These are phyloP conservation scores for Plasmodium malariae DNA, from an alignment of 169 alveolate genomes.

Conservation along the genomic window DNA sequence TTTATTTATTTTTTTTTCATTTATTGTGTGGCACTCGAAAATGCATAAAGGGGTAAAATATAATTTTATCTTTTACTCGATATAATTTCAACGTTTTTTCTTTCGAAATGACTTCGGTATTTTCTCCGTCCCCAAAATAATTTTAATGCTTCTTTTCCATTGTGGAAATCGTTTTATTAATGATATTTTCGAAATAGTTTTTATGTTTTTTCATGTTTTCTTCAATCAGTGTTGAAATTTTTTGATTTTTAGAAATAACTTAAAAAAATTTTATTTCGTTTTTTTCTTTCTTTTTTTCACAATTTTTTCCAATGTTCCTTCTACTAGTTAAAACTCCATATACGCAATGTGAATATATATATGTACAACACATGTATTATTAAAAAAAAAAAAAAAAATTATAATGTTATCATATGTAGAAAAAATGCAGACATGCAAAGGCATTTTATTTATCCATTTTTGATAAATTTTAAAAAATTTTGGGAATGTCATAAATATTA, in stretches of 20 bases:
- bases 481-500: not conserved
- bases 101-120: not conserved
- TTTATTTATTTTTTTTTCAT: too few relatives aligned
- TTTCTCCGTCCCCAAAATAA: not conserved
- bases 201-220: too few relatives aligned
- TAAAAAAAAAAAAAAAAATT: slow-evolving; percentile 29
- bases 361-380: not conserved
- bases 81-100: too few relatives aligned
- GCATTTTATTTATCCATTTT: slow-evolving; percentile 9
- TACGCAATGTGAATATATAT: not conserved
- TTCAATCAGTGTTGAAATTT: too few relatives aligned
- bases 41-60: too few relatives aligned
- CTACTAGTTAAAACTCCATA: not conserved
- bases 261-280: not conserved
- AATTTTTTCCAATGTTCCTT: not conserved
- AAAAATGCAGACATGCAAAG: slow-evolving; percentile 9
- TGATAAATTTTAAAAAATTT: slow-evolving; percentile 5
- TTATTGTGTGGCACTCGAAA: too few relatives aligned
- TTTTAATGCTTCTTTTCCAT: not conserved
- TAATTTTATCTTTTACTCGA: too few relatives aligned
- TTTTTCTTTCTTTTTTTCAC: not conserved
- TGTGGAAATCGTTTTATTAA: too few relatives aligned
- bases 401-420: not conserved
- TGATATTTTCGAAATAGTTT: too few relatives aligned
- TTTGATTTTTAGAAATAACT: too few relatives aligned